Conservation (phyloP, 2,329 filamentous ascomycete species). For the Nemania abortiva region DNA sequence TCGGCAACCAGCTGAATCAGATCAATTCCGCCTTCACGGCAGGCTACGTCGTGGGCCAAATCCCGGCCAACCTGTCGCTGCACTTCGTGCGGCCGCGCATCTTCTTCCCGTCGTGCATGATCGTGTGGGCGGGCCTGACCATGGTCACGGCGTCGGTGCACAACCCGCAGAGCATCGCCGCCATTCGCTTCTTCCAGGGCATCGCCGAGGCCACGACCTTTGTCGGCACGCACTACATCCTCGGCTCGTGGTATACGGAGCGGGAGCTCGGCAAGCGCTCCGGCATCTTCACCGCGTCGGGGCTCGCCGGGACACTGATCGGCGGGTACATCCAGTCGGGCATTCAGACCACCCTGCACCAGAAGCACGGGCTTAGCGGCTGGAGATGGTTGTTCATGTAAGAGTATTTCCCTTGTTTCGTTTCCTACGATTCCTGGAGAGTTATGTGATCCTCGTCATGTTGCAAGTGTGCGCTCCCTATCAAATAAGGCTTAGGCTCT, state of each 20-base stretch:
- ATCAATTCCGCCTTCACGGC: constrained; percentile 65
- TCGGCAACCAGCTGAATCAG: constrained; percentile 63
- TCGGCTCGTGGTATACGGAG: constrained; percentile 71
- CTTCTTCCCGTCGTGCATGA: constrained; percentile 73
- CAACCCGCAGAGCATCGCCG: constrained; percentile 67
- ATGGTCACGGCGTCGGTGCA: constrained; percentile 69
- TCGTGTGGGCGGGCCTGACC: constrained; percentile 73
- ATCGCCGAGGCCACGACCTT: constrained; percentile 69
- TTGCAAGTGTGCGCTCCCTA: too few species aligned
- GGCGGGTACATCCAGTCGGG: constrained; percentile 72
- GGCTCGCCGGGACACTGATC: constrained; percentile 71
- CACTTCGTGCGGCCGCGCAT: constrained; percentile 73
- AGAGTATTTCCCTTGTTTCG: constrained; percentile 20
- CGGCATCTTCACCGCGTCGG: constrained; percentile 71
- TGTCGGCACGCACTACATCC: constrained; percentile 68
- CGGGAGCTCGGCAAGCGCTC: constrained; percentile 71
- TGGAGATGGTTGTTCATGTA: constrained; percentile 67
- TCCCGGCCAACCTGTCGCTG: constrained; percentile 71
- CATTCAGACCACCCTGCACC: constrained; percentile 59
- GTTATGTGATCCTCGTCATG: background rate
- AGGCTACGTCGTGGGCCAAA: constrained; percentile 65
- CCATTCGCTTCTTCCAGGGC: constrained; percentile 68
- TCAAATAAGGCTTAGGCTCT: too few species aligned
- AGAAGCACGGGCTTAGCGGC: constrained; percentile 62
- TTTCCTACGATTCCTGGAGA: background rate